These are phyloP conservation scores for Komagataella mondaviorum DNA, from an alignment of 805 yeast species.

Conservation along the genomic window DNA sequence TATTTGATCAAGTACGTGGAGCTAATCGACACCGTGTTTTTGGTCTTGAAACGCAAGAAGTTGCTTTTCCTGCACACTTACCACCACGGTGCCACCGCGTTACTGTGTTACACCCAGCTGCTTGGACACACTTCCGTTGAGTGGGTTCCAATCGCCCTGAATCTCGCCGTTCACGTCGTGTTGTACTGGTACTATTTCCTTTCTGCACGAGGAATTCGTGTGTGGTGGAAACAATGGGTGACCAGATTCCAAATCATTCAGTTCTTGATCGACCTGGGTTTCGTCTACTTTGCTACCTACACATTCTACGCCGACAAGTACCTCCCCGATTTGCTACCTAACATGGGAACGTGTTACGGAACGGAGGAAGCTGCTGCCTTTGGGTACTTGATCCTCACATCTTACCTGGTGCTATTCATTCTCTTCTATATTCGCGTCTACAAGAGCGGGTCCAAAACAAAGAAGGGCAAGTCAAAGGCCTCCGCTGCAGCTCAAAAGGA, in stretches of 20 bases:
- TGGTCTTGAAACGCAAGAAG: conserved; percentile 85
- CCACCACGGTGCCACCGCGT: conserved; percentile 97
- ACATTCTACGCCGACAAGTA: conserved; percentile 72
- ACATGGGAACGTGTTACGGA: conserved; percentile 80
- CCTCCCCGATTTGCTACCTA: conserved; percentile 47
- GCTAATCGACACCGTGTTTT: conserved; percentile 80
- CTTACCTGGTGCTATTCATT: conserved; percentile 82
- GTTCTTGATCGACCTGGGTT: conserved; percentile 76
- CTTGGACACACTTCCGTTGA: conserved; percentile 82
- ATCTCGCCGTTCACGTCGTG: conserved; percentile 85
- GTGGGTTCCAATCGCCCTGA: conserved; percentile 88
- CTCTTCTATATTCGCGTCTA: conserved; percentile 85
- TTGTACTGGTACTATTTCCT: conserved; percentile 98
- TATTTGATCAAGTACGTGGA: conserved; percentile 84
- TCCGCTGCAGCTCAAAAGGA: background rate
- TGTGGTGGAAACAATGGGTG: conserved; percentile 99
- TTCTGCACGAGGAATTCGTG: conserved; percentile 84
- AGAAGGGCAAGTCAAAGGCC: conserved; percentile 7
- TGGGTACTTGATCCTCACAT: conserved; percentile 80
- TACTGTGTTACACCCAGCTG: conserved; percentile 86
- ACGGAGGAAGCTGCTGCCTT: conserved; percentile 85
- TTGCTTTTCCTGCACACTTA: conserved; percentile 88
- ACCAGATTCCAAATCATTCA: conserved; percentile 92
- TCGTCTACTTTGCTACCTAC: conserved; percentile 90
- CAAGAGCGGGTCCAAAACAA: conserved; percentile 29